Base-by-base conservation (phyloP, 495 filamentous ascomycete species). In the Penicillium bovifimosum region DNA sequence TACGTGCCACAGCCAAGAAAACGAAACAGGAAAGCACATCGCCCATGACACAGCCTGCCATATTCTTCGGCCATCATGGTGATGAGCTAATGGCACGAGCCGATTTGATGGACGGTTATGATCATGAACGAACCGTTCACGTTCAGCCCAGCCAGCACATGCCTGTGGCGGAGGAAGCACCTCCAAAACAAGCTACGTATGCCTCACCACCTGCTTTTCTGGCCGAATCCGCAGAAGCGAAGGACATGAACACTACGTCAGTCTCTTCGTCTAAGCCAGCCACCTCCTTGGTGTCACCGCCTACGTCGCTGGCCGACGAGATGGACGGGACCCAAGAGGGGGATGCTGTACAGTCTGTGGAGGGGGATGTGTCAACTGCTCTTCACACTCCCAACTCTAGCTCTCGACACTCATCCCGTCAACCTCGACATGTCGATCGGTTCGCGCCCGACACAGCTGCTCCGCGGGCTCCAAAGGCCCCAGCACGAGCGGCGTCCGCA, bases 351-450 rank as follows among this genome's bases (percentile, higher is more conserved):
- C 50, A 54, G 6, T 66, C 71, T 52, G 66, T 67, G 5, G 73
- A 76, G 41, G 62, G 67, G n/a, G 73, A 76, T 26, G 60, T 60
- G 24, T 46, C 52, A 9, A 47, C 57, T 29, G 52, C 65, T 8
- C 57, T 77, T 16, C 67, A 72, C 47, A 73, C 76, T 13, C 75
- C 75, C 6, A 76, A 74, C 8, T 71, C 74, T 2, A 76, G 65
- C 50, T 78, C 77, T 24, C 70, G 76, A 6, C 74, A 77, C 34
- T 77, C 73, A 7, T 79, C 75, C 39, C 75, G 74, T 34, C 77
- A 77, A 48, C 73, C 77, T 16, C 71, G 71, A 41, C 69, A 74
- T 47, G 62, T 67, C 32, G 74, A 77, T 7, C 58, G 76, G 18
- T 75, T 73, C 43, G 64, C 67, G 27, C 69, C 73, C 9, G 75